Base-by-base conservation (phyloP, 805 yeast genomes). In the Vanderwaltozyma polyspora region DNA sequence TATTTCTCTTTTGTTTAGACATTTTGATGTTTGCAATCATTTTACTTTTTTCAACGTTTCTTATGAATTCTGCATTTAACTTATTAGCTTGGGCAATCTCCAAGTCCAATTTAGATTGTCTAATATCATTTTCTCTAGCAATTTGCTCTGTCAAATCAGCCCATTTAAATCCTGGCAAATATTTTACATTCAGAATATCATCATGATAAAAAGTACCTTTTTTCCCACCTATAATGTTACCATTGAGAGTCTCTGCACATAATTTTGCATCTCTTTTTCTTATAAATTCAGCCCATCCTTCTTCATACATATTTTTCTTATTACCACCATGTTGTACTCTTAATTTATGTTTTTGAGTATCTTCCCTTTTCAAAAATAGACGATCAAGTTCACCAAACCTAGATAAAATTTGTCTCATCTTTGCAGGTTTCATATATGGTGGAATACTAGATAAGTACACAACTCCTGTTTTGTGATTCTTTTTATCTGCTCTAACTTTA, bases 401-500 rank as follows among this genome's bases (percentile, higher is more conserved):
- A 4, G 76, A 58, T 23, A 91, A 63, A 10, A 91, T 71, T 33
- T 86, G 91, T 48, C 94, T 70, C 60, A 91, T 65, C 54, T 86
- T 91, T 2, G 79, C 74, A 1, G 98, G 97, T 54, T 87, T 87
- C 98, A 91, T 91, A 53, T 81, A 91, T 18, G 98, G 98, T 0
- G 98, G 98, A 8, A 91, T 72, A 32, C 79, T 72, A 0, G 96
- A 86, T 3, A 91, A 58, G 47, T 91, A 91, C n/a, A 94, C 79
- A 2, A 91, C 95, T 5, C 98, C 98, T 0, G 95, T 78, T 46
- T 72, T 76, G 36, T 66, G 67, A 25, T 72, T 67, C 45, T 70
- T 70, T 44, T 68, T 68, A 40, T 71, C 67, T 40, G 51, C 43
- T 28, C 48, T 51, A 3, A 54, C 41, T 19, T 42, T 70, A 72